Conservation (phyloP, 371 early-diverging fungal species). For the Haplosporangium sp. region DNA sequence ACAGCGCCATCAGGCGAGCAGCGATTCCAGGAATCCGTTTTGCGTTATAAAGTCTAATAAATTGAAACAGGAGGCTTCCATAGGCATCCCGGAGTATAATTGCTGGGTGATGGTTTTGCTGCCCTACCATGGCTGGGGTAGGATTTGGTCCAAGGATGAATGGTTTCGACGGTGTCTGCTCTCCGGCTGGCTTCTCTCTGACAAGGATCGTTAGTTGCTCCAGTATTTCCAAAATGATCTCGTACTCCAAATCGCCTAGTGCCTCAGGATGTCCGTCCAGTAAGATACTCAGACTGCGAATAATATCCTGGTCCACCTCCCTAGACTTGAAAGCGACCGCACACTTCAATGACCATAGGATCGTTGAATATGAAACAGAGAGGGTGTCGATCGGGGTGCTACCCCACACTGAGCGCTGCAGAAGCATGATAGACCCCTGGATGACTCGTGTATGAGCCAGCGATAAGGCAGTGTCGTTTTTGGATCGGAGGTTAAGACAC, state of each 20-base stretch:
- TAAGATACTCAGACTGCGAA: conserved; percentile 45
- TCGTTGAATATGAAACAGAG: conserved; percentile 46
- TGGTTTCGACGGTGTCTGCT: conserved; percentile 12
- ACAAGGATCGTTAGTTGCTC: conserved; percentile 43
- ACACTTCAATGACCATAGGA: conserved; percentile 54
- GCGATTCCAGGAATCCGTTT: conserved; percentile 57
- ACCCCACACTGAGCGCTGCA: conserved; percentile 72
- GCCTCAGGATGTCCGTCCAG: conserved; percentile 28
- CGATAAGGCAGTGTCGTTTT: conserved; percentile 36
- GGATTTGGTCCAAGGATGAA: conserved; percentile 28
- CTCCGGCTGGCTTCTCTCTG: conserved; percentile 22
- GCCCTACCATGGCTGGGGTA: not conserved
- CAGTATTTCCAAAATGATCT: conserved; percentile 57
- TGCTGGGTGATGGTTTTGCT: conserved; percentile 14
- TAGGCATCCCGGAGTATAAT: conserved; percentile 30
- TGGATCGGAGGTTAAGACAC: conserved; percentile 63
- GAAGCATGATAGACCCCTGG: conserved; percentile 64
- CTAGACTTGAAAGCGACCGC: conserved; percentile 39
- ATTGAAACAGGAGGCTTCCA: conserved; percentile 25
- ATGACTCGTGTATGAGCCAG: conserved; percentile 48
- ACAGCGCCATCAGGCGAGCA: conserved; percentile 65
- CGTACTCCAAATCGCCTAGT: conserved; percentile 56
- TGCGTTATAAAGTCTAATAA: conserved; percentile 24
- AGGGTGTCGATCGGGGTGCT: conserved; percentile 52
- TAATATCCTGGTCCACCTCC: conserved; percentile 54